Conservation (phyloP, 2,329 filamentous ascomycete genomes). For the Pseudogymnoascus sp. region DNA sequence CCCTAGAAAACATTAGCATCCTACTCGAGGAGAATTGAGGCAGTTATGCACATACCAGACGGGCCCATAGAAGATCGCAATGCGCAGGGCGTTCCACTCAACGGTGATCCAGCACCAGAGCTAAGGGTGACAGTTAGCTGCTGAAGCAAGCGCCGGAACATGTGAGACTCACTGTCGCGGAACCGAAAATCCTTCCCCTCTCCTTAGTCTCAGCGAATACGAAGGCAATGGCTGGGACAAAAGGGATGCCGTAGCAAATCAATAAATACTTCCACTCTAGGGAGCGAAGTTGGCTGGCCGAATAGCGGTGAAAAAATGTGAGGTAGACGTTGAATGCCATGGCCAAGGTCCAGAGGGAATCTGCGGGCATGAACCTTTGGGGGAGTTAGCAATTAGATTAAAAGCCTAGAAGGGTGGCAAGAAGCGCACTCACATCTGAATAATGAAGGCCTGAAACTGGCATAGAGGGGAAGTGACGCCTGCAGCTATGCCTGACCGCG, state of each 20-base stretch:
- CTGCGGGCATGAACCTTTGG: conserved; percentile 46
- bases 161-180: conserved; percentile 21
- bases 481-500: conserved; percentile 35
- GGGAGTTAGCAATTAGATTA: background rate
- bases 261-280: conserved; percentile 49
- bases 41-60: conserved; percentile 46
- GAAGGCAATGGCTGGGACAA: conserved; percentile 46
- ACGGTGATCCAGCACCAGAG: conserved; percentile 75
- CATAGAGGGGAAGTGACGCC: conserved; percentile 34
- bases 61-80: conserved; percentile 67
- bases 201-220: conserved; percentile 40
- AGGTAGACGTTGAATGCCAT: conserved; percentile 58
- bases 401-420: background rate
- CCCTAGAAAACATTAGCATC: conserved; percentile 33
- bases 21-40: conserved; percentile 13
- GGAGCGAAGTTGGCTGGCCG: conserved; percentile 40
- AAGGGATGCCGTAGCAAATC: conserved; percentile 49
- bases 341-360: conserved; percentile 48
- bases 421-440: conserved; percentile 60
- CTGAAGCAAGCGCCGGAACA: conserved; percentile 36
- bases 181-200: conserved; percentile 31
- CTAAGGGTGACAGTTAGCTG: conserved; percentile 43
- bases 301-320: conserved; percentile 50
- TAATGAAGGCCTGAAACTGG: conserved; percentile 71
- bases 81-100: conserved; percentile 63